These are phyloP conservation scores for Dryas octopetala DNA, from an alignment of 306 rosid genomes.

Conservation along the genomic window DNA sequence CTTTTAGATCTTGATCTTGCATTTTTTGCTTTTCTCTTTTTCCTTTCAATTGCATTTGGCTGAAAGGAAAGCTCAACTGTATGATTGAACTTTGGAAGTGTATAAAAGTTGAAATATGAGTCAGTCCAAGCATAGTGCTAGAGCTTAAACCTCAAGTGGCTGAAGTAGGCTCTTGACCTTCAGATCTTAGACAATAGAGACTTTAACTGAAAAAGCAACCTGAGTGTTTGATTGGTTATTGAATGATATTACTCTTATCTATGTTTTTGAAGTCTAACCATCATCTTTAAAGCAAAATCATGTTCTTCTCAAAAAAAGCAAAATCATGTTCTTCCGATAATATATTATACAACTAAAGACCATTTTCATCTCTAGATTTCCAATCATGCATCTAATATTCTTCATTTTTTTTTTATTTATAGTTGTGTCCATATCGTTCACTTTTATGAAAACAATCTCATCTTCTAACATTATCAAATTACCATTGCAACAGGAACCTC, in stretches of 20 bases:
- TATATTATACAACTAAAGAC: no score
- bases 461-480: constrained; percentile 2
- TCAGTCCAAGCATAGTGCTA: not conserved
- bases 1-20: not conserved
- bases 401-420: not conserved
- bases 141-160: not conserved
- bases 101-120: not conserved
- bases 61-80: not conserved
- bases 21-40: not conserved
- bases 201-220: no score
- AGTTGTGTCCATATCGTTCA: not conserved
- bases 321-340: no score
- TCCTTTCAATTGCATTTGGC: not conserved
- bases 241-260: no score
- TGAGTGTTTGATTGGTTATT: no score
- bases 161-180: no score
- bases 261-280: no score
- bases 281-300: no score
- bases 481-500: constrained; percentile 70
- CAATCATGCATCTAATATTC: not conserved
- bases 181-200: no score
- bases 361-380: not conserved
- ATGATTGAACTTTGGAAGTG: not conserved
- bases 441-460: not conserved
- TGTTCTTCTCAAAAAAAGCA: no score